A percentile compares a stretch with the other conserved stretches of the same genome.
Evolutionary conservation across 306 rosid genomes (phyloP).

Genomic region (Vigna radiata): DNA sequence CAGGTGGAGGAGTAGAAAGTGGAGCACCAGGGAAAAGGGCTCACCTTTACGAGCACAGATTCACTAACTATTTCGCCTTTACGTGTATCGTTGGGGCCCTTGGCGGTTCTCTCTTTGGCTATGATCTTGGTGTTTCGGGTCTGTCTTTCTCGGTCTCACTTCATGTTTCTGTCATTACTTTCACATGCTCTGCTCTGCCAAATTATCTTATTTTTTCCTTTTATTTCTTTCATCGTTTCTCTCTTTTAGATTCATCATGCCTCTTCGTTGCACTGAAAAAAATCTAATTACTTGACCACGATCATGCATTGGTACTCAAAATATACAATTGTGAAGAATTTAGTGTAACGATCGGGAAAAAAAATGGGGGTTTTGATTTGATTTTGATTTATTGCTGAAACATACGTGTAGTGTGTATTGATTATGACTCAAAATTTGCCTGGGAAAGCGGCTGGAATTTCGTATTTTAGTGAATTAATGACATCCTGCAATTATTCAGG

Average conservation of each 20-base stretch:
- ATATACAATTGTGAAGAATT: background rate
- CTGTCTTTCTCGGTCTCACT: no score
- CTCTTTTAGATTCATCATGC: background rate
- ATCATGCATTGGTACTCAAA: background rate
- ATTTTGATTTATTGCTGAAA: background rate
- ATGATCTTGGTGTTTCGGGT: slow-evolving; percentile 99
- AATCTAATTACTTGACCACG: background rate
- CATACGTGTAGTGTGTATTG: no score
- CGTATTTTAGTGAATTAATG: background rate
- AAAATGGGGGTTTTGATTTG: background rate
- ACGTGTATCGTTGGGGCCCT: slow-evolving; percentile 85
- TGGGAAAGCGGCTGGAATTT: background rate
- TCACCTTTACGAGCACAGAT: slow-evolving; percentile 73
- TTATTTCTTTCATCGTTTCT: background rate
- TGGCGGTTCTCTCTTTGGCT: slow-evolving; percentile 95
- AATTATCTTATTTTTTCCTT: background rate
- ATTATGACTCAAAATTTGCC: background rate
- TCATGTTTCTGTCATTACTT: background rate
- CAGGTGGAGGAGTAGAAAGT: slow-evolving; percentile 65
- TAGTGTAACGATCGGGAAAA: background rate
- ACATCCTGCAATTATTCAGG: background rate
- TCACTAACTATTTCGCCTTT: slow-evolving; percentile 68
- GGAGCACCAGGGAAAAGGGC: slow-evolving; percentile 67
- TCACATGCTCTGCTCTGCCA: background rate
- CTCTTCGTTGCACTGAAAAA: background rate